Evolutionary conservation across 1,284 basidiomycete species (phyloP), one percentile per base, ranked within the genome.

Genomic region (Sutorius eximius): DNA sequence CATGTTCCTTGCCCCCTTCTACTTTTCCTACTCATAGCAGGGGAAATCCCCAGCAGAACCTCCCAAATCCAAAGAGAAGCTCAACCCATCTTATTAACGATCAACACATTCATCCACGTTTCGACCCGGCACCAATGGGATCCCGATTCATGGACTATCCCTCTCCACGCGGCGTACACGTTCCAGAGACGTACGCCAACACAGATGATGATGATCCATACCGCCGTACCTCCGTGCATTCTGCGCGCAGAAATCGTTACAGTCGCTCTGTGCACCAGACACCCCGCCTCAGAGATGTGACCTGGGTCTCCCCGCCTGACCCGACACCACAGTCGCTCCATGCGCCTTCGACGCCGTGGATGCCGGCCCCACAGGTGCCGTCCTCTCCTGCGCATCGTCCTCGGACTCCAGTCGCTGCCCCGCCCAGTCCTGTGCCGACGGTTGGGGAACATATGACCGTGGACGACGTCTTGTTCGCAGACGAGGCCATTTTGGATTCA

Each of bases 391-490:
- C 40, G 4, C 52, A 45, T 29, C 53, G 64, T 16, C 61, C 59
- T 8, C 50, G 53, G 13, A 59, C 53, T 27, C 24, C 24, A 27
- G 24, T 27, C 29, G 18, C 27, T 30, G 32, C 47, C 8, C 48
- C 54, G 1, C 56, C 66, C 9, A 65, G 63, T 18, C 63, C 65
- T 2, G 53, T 45, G 11, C 56, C 56, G 2, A 65, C 68, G 1
- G 64, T 70, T 13, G 65, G 64, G n/a, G 65, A 70, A 36, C 68
- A 63, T 24, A 67, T 67, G 65, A 34, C 22, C 3, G 37, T 70
- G 8, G 65, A 69, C 3, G 64, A 67, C 4, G 11, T 49, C 12
- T 29, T 45, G 6, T 53, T 55, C 40, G 9, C 22, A 22, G 33
- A 45, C 16, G 38, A 54, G 2, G 49, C 32, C 13, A 15, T 53